phyloP scores from a whole-genome alignment of 192 early-diverging fungal genomes.

The Mortierella antarctica region DNA sequence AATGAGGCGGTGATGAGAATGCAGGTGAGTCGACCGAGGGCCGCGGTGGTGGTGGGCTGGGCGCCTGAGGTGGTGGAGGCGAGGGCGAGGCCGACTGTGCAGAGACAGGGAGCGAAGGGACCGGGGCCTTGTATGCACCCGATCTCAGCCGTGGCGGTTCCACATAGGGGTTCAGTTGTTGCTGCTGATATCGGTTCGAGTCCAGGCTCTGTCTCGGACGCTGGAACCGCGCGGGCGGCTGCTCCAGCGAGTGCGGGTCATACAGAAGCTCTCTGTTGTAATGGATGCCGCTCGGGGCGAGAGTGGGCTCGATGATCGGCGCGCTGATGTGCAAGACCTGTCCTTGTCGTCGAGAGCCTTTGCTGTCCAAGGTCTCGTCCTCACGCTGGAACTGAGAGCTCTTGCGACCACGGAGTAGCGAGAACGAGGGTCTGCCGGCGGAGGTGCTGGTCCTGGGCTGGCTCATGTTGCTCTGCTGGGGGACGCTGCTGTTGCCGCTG shows the following conservation, averaged over 20 bases:
- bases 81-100: not conserved
- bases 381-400: constrained; percentile 20
- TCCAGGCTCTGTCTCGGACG: not conserved
- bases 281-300: not conserved
- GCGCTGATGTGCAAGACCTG: constrained; percentile 21
- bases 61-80: constrained; percentile 1
- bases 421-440: constrained; percentile 22
- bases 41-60: not conserved
- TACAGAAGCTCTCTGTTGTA: not conserved
- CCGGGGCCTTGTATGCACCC: constrained; percentile 39
- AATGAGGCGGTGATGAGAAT: constrained; percentile 5
- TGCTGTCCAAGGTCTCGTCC: not conserved
- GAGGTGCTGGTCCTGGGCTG: constrained; percentile 38
- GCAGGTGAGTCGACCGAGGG: not conserved
- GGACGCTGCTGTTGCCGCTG: constrained; percentile 5
- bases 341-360: not conserved
- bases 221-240: not conserved
- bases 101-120: constrained; percentile 16
- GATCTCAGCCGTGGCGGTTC: constrained; percentile 12
- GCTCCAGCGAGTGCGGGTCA: not conserved
- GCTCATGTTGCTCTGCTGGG: constrained; percentile 17
- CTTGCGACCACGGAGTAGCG: constrained; percentile 31
- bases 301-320: constrained; percentile 24
- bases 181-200: not conserved
- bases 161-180: not conserved